Conservation (phyloP, 768 basidiomycete genomes). For the Russula compacta region DNA sequence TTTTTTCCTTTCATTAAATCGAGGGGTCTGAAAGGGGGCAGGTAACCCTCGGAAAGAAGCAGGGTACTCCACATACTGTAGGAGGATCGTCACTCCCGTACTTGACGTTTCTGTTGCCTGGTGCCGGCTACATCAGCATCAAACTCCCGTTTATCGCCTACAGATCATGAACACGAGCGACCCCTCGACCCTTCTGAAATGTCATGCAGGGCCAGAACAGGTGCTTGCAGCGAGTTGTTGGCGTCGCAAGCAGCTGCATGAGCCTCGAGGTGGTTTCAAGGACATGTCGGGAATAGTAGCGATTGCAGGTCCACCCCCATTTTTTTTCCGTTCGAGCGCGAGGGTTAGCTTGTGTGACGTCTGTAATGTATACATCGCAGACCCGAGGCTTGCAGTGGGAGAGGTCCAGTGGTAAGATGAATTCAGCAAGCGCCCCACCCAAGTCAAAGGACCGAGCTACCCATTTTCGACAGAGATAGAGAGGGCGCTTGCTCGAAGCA, state of each 20-base stretch:
- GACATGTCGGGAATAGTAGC: not conserved
- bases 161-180: not conserved
- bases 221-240: not conserved
- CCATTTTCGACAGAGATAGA: not conserved
- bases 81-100: constrained; percentile 3
- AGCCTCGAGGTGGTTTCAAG: not conserved
- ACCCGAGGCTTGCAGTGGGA: not conserved
- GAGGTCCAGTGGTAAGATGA: not conserved
- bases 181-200: not conserved
- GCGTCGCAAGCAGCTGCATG: constrained; percentile 3
- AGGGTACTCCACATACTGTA: not conserved
- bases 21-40: not conserved
- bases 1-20: constrained; percentile 2
- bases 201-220: not conserved
- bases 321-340: not conserved
- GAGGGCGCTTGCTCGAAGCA: not conserved
- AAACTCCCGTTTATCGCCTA: not conserved
- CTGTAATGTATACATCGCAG: not conserved
- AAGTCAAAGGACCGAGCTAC: not conserved
- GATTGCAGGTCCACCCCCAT: not conserved
- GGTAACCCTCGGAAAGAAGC: not conserved
- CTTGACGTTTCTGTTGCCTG: not conserved
- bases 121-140: not conserved
- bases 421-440: not conserved
- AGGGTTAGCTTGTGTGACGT: not conserved